phyloP scores from a whole-genome alignment of 257 asterid species.

The Penstemon barbatus region DNA sequence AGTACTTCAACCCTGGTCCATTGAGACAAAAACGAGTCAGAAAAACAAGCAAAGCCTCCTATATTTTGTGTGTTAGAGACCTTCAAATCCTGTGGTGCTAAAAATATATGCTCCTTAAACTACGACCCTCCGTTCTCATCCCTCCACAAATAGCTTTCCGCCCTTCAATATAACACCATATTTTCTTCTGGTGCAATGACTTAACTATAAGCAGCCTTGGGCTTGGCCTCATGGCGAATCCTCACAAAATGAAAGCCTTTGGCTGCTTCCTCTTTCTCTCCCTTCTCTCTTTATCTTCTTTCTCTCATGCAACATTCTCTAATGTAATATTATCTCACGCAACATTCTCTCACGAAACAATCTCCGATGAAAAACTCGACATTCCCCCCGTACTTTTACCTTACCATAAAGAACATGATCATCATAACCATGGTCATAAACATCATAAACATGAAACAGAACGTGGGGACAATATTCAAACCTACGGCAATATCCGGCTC shows the following conservation, averaged over 20 bases:
- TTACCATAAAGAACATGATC: neutral
- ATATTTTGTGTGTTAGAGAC: conserved; percentile 21
- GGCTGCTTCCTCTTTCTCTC: conserved; percentile 47
- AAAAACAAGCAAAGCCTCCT: conserved; percentile 21
- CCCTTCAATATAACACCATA: conserved; percentile 39
- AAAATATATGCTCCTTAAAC: conserved; percentile 28
- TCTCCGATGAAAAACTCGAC: conserved; percentile 15
- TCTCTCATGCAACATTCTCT: conserved; percentile 22
- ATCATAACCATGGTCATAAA: neutral
- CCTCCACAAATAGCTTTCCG: conserved; percentile 33
- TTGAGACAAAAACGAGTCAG: conserved; percentile 13
- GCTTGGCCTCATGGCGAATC: conserved; percentile 53
- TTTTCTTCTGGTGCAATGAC: neutral
- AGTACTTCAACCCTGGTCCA: conserved; percentile 22
- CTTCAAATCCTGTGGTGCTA: conserved; percentile 35
- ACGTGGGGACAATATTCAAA: neutral
- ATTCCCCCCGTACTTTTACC: neutral
- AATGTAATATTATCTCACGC: conserved; percentile 23
- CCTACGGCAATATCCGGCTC: conserved; percentile 47
- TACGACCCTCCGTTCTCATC: conserved; percentile 30
- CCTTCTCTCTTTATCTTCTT: conserved; percentile 26
- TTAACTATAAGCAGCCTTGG: conserved; percentile 59
- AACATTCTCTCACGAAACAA: too few species aligned
- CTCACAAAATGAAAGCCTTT: conserved; percentile 47
- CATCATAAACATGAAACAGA: neutral